Percentiles rank a stretch among this genome's conserved stretches.
These are phyloP conservation scores for Gentiana dahurica DNA, from an alignment of 257 asterid species.

Conservation along the genomic window DNA sequence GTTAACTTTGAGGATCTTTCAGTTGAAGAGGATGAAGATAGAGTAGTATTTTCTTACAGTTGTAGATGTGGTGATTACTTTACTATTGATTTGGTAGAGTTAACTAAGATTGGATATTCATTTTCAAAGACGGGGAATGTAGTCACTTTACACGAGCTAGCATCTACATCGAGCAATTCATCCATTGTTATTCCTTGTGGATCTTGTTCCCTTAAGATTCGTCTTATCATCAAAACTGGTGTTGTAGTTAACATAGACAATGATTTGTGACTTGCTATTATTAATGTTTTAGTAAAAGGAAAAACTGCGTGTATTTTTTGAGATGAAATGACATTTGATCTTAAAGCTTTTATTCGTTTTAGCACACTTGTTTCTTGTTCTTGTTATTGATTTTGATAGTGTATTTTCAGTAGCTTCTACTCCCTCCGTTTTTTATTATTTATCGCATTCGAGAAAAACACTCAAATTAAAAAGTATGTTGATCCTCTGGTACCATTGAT, in stretches of 20 bases:
- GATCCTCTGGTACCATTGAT: too few species aligned
- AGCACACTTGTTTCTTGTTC: too few species aligned
- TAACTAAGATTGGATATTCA: conserved; percentile 49
- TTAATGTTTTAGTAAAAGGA: not conserved
- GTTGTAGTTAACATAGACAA: conserved; percentile 13
- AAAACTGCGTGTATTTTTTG: too few species aligned
- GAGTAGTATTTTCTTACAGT: conserved; percentile 31
- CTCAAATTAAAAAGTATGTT: too few species aligned
- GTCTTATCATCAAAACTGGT: conserved; percentile 29
- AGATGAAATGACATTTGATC: too few species aligned
- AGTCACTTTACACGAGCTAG: conserved; percentile 19
- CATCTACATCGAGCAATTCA: conserved; percentile 18
- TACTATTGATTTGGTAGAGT: conserved; percentile 41
- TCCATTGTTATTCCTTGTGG: conserved; percentile 70
- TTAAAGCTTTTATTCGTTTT: too few species aligned
- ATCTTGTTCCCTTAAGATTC: conserved; percentile 63
- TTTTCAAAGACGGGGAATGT: conserved; percentile 26
- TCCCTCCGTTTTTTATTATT: too few species aligned
- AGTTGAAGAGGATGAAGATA: conserved; percentile 36
- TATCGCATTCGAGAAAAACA: too few species aligned
- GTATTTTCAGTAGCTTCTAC: too few species aligned
- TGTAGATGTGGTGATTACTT: conserved; percentile 76
- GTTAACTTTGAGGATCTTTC: conserved; percentile 49
- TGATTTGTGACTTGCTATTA: conserved; percentile 4
- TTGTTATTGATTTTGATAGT: too few species aligned